Evolutionary conservation across 306 rosid genomes (phyloP).

Genomic region (Vicia sativa): DNA sequence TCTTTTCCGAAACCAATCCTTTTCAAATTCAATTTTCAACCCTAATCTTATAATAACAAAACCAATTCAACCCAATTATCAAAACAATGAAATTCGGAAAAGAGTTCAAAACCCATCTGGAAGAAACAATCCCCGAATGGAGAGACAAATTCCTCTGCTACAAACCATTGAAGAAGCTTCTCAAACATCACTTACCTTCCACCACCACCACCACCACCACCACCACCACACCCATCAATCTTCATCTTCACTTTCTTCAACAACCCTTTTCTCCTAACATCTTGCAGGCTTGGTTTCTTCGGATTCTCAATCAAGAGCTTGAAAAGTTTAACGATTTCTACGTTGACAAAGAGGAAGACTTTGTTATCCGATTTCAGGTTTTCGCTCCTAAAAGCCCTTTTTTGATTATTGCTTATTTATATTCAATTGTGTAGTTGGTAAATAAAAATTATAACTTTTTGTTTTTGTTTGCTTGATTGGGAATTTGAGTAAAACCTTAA

Average conservation of each 20-base stretch:
- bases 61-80: neutral
- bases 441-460: neutral
- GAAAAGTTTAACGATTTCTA: conserved; percentile 88
- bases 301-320: conserved; percentile 76
- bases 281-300: conserved; percentile 75
- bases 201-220: neutral
- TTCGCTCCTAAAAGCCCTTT: neutral
- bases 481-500: conserved; percentile 22
- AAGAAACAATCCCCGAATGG: conserved; percentile 95
- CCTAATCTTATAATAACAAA: neutral
- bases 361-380: conserved; percentile 91
- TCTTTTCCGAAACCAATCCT: neutral
- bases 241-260: conserved; percentile 37
- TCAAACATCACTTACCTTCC: conserved; percentile 50
- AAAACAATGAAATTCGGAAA: conserved; percentile 85
- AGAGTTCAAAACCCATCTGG: conserved; percentile 82
- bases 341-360: conserved; percentile 90
- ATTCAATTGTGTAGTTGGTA: conserved; percentile 5
- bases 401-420: neutral
- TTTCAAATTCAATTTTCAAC: neutral
- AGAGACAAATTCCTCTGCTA: conserved; percentile 94
- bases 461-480: conserved; percentile 21
- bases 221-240: conserved; percentile 27
- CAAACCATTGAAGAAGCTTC: conserved; percentile 83
- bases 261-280: conserved; percentile 35